Base-by-base conservation (phyloP, 2,329 filamentous ascomycete genomes). In the Colletotrichum sp. region DNA sequence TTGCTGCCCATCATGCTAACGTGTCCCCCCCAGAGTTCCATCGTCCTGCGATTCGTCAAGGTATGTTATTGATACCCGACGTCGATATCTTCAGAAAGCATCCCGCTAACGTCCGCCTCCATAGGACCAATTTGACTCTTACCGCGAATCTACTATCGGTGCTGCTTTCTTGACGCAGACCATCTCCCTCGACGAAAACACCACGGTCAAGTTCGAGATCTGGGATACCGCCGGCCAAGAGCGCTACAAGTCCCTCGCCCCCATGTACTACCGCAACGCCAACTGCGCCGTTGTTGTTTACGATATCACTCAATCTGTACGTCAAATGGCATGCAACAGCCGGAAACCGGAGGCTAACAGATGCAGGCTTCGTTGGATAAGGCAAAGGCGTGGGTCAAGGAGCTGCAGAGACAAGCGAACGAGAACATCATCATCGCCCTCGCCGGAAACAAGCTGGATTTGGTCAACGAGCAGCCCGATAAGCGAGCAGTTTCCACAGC, bases 221-320 rank as follows among this genome's bases (percentile, higher is more conserved):
- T 99, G 97, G 96, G 96, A 98, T 87, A 99, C 97, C 12, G 97
- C 97, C 78, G 97, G 97, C 78, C 97, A 99, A 88, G 97, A 99
- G 88, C 93, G 98, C 83, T 99, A 99, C 92, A 99, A 99, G 90
- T 99, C 97, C 15, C 90, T 99, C 80, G 97, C 97, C 39, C 97
- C 97, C 81, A 99, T 99, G 97, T 99, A 99, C 90, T 99, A 99
- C 89, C 91, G 98, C 82, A 99, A 99, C 85, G 98, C 98, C 81
- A 99, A 99, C 92, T 99, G 97, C 88, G 97, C 98, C 75, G 96
- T 99, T 36, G 96, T 99, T 65, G 97, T 99, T 80, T 99, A 99
- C 87, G 97, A 99, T 88, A 99, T 99, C 83, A 99, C 97, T 83
- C 97, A 99, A 92, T 95, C 97, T 80, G 97, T 99, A 93, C 78